Base-by-base conservation (phyloP, 306 rosid genomes). In the Gynostemma pentaphyllum region DNA sequence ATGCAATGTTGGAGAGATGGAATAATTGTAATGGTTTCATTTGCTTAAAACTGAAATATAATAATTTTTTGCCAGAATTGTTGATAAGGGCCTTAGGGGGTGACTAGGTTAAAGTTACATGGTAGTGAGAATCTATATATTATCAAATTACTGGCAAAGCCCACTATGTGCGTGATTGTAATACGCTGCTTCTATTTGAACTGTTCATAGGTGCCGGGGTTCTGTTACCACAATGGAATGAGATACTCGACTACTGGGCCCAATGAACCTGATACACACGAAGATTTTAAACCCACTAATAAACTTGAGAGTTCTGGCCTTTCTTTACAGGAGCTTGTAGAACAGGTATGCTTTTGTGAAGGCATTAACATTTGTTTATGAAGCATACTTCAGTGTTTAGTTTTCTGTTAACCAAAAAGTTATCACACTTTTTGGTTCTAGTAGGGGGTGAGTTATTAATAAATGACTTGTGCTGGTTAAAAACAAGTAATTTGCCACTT, bases 251-350 rank as follows among this genome's bases (percentile, higher is more conserved):
- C 81, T 30, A 56, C 77, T 2, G 80, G 61, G 44, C 78, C 89
- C 3, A 69, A 73, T 73, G 98, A 88, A 71, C 72, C 81, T 2
- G 99, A 88, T 45, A 82, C 95, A 1, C 99, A 86, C 30, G 95
- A 88, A 39, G 99, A 88, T 64, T 92, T 92, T 78, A 92, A 79
- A 71, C 96, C 99, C 5, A 75, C 87, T 40, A 81, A 70, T 49
- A 86, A 92, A 71, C 40, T 82, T 40, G 82, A 78, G 27, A 48
- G 26, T 72, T 79, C 85, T 22, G 78, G 64, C 70, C 28, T 67
- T 74, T 82, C 85, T 39, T 79, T 92, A 73, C 42, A 79, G 63
- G 82, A 86, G 40, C 45, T 88, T 68, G 83, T 92, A 53, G 90
- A 88, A 77, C 82, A 81, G 90, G 99, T 86, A 62, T 26, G 34